phyloP scores from a whole-genome alignment of 768 basidiomycete genomes.

The Suillus ampliporus region DNA sequence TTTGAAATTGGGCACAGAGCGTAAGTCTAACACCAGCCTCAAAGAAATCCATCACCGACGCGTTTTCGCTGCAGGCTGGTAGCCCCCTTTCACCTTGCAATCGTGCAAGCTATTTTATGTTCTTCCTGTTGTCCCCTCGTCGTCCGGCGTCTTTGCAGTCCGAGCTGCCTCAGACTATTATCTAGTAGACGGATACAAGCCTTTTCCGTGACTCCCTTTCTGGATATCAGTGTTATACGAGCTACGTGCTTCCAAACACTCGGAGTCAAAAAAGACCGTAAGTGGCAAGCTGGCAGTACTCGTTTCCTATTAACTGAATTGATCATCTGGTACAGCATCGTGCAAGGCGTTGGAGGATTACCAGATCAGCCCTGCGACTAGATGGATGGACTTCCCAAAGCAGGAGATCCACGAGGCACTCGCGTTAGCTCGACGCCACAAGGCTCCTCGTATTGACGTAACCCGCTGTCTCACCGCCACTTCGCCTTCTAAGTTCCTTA shows the following conservation, averaged over 20 bases:
- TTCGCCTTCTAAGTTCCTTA: conserved; percentile 65
- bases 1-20: conserved; percentile 61
- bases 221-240: conserved; percentile 46
- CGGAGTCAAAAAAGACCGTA: conserved; percentile 45
- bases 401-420: conserved; percentile 64
- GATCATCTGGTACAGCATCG: conserved; percentile 19
- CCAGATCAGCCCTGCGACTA: conserved; percentile 32
- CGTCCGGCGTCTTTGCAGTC: conserved; percentile 68
- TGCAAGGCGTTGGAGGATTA: conserved; percentile 23
- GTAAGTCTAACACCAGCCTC: conserved; percentile 42
- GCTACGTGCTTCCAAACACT: conserved; percentile 45
- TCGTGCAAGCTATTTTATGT: conserved; percentile 68
- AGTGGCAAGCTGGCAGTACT: conserved; percentile 14
- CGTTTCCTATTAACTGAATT: conserved; percentile 1
- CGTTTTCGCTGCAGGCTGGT: conserved; percentile 44
- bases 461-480: conserved; percentile 65
- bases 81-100: conserved; percentile 59
- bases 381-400: conserved; percentile 60
- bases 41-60: background rate
- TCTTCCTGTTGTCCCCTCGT: conserved; percentile 69
- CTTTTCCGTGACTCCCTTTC: conserved; percentile 32
- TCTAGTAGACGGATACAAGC: conserved; percentile 46
- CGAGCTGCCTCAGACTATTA: conserved; percentile 52
- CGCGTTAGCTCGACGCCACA: conserved; percentile 60
- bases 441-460: conserved; percentile 68